Evolutionary conservation across 192 early-diverging fungal genomes (phyloP).

Genomic region (Funneliformis mosseae): DNA sequence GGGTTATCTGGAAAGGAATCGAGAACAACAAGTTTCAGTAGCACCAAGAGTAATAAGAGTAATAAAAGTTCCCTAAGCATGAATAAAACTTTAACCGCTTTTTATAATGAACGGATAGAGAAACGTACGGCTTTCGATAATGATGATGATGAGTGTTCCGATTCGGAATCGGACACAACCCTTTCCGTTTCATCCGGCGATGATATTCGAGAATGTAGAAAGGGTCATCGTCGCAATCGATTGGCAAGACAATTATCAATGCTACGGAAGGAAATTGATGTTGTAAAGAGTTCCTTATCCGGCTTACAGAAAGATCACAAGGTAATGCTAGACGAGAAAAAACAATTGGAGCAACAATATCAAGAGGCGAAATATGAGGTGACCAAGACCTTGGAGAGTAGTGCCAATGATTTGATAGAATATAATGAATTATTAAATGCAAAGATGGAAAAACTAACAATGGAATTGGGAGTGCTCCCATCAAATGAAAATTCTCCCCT

Average conservation of each 20-base stretch:
- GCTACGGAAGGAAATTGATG: slow-evolving; percentile 31
- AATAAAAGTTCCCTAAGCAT: background rate
- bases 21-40: slow-evolving; percentile 12
- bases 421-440: slow-evolving; percentile 28
- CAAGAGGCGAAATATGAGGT: slow-evolving; percentile 24
- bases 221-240: background rate
- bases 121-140: slow-evolving; percentile 31
- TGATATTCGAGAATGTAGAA: background rate
- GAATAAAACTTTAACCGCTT: background rate
- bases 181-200: slow-evolving; percentile 9
- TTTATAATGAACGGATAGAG: slow-evolving; percentile 33
- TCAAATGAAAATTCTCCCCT: background rate
- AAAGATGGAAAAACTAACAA: background rate
- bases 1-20: background rate
- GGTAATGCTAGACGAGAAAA: slow-evolving; percentile 30
- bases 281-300: slow-evolving; percentile 18
- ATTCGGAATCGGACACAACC: background rate
- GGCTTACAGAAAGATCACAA: slow-evolving; percentile 27
- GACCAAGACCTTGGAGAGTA: slow-evolving; percentile 22
- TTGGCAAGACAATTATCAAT: slow-evolving; percentile 1
- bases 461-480: background rate
- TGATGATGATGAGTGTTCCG: slow-evolving; percentile 6
- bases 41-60: background rate
- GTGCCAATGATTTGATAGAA: slow-evolving; percentile 5
- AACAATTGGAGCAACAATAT: slow-evolving; percentile 31